phyloP scores from a whole-genome alignment of 495 filamentous ascomycete species.

The Aspergillus conjunctus region DNA sequence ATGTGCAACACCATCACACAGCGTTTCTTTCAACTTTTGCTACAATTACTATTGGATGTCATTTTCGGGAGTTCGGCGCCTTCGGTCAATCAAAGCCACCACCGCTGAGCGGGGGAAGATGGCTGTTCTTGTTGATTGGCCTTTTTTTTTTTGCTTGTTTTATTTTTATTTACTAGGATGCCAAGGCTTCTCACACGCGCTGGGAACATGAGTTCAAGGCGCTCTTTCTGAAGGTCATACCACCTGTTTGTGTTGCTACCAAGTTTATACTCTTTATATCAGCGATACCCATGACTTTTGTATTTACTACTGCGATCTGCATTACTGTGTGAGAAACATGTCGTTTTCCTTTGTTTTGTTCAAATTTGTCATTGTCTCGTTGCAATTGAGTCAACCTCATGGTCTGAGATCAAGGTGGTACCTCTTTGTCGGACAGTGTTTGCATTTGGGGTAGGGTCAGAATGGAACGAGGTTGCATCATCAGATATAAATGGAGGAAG shows the following conservation, averaged over 20 bases:
- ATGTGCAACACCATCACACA: neutral
- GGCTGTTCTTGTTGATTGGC: neutral
- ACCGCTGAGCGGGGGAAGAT: slow-evolving; percentile 11
- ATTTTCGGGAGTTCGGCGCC: slow-evolving; percentile 21
- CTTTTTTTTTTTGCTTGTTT: slow-evolving; percentile 9
- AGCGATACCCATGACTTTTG: slow-evolving; percentile 34
- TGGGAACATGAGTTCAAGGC: slow-evolving; percentile 20
- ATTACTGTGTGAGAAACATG: slow-evolving; percentile 11
- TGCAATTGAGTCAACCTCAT: slow-evolving; percentile 15
- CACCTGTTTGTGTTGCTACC: slow-evolving; percentile 19
- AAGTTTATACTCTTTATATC: slow-evolving; percentile 22
- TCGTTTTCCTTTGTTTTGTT: slow-evolving; percentile 16
- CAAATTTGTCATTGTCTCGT: slow-evolving; percentile 9
- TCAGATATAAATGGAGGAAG: slow-evolving; percentile 26
- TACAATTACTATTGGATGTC: slow-evolving; percentile 9
- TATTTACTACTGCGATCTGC: slow-evolving; percentile 22
- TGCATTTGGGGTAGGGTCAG: slow-evolving; percentile 26
- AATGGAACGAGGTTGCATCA: slow-evolving; percentile 26
- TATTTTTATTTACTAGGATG: slow-evolving; percentile 17
- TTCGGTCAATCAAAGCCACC: slow-evolving; percentile 17
- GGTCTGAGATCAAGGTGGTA: slow-evolving; percentile 18
- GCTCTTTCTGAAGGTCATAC: slow-evolving; percentile 18
- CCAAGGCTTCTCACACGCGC: slow-evolving; percentile 15
- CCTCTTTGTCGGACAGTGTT: slow-evolving; percentile 23
- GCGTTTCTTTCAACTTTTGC: slow-evolving; percentile 7